Percentiles rank a stretch among this genome's conserved stretches.
Evolutionary conservation across 164 flowering plant genomes (phyloP).

Genomic region (Warburgia ugandensis): DNA sequence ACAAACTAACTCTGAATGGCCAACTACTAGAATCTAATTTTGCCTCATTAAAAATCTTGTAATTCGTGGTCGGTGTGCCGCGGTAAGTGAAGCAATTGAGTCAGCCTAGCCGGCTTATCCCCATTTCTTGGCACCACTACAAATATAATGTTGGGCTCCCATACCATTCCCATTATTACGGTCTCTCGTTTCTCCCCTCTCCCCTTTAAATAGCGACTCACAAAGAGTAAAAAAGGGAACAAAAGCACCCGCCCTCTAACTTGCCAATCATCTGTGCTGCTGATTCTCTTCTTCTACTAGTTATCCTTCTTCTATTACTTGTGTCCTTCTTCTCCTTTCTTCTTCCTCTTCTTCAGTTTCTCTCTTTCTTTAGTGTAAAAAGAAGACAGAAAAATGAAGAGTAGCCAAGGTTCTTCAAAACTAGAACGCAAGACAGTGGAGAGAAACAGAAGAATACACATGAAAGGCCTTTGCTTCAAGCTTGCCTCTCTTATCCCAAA

Average conservation of each 20-base stretch:
- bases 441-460: conserved; percentile 37
- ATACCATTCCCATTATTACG: no score
- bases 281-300: no score
- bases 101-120: conserved; percentile 1
- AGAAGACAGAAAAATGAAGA: conserved; percentile 11
- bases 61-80: conserved; percentile 5
- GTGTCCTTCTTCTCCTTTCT: neutral
- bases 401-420: conserved; percentile 10
- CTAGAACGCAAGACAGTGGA: conserved; percentile 39
- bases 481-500: conserved; percentile 36
- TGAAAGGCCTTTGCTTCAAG: conserved; percentile 41
- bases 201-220: neutral
- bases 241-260: no score
- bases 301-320: no score
- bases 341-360: neutral
- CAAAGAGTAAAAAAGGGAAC: no score
- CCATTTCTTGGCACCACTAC: no score
- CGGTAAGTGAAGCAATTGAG: neutral
- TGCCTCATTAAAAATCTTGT: no score
- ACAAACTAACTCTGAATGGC: no score
- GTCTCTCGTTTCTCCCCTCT: no score
- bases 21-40: no score
- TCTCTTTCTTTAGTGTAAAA: neutral
- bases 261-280: no score
- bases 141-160: no score